Evolutionary conservation across 1,139 yeast genomes (phyloP).

Genomic region (Zygosaccharomyces sapae): DNA sequence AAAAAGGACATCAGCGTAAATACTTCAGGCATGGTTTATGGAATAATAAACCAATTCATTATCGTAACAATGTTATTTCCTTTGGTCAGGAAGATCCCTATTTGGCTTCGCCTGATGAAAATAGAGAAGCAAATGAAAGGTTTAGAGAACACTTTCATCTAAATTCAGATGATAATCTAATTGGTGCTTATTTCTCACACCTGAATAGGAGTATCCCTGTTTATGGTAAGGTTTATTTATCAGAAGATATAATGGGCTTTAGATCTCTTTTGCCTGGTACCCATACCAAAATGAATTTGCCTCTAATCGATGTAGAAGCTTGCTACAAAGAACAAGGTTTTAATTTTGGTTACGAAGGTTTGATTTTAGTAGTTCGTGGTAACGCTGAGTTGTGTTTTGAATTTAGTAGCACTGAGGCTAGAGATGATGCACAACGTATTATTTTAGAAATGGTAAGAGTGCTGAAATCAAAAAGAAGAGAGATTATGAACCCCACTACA

Average conservation of each 20-base stretch:
- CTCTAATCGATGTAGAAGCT: conserved; percentile 65
- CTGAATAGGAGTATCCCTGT: conserved; percentile 67
- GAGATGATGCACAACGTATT: conserved; percentile 54
- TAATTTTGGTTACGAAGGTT: conserved; percentile 62
- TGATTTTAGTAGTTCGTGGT: conserved; percentile 64
- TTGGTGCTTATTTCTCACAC: conserved; percentile 71
- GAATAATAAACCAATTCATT: conserved; percentile 64
- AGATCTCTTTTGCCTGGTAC: conserved; percentile 77
- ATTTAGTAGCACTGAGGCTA: conserved; percentile 57
- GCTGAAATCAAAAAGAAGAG: conserved; percentile 8
- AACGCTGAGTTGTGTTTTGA: conserved; percentile 75
- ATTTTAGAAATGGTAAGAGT: conserved; percentile 11
- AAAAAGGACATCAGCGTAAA: conserved; percentile 2
- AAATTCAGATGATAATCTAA: conserved; percentile 46
- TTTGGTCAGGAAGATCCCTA: conserved; percentile 45
- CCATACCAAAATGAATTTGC: conserved; percentile 81
- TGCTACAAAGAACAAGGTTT: conserved; percentile 64
- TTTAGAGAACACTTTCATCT: conserved; percentile 67
- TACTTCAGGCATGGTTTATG: conserved; percentile 46
- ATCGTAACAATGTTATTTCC: conserved; percentile 38
- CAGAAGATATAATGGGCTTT: conserved; percentile 65
- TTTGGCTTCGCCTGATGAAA: conserved; percentile 45
- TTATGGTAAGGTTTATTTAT: conserved; percentile 77
- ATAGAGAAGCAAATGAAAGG: conserved; percentile 47
- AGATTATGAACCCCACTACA: conserved; percentile 27